Conservation (phyloP, 2,329 filamentous ascomycete genomes). For the Botrytis fabae region DNA sequence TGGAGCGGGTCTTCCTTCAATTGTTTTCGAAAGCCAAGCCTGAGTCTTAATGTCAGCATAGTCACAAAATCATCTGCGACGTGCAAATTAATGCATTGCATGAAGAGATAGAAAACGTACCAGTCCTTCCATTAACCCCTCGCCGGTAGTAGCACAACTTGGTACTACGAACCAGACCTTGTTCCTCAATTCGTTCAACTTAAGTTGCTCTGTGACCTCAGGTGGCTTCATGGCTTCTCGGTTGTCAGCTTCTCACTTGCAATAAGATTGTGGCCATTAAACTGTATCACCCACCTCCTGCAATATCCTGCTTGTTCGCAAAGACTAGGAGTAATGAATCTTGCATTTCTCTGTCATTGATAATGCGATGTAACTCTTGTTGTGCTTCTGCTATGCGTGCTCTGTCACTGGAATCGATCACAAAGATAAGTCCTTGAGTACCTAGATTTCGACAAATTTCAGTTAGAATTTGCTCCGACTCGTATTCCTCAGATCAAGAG, state of each 20-base stretch:
- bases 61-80: background rate
- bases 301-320: slow-evolving; percentile 97
- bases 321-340: slow-evolving; percentile 93
- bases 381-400: slow-evolving; percentile 89
- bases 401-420: slow-evolving; percentile 93
- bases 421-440: slow-evolving; percentile 97
- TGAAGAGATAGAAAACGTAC: slow-evolving; percentile 46
- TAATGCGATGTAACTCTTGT: slow-evolving; percentile 92
- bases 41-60: slow-evolving; percentile 34
- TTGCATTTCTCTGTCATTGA: slow-evolving; percentile 97
- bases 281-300: slow-evolving; percentile 59
- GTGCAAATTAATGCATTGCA: background rate
- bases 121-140: slow-evolving; percentile 78
- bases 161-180: slow-evolving; percentile 85
- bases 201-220: slow-evolving; percentile 75
- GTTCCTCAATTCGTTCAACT: slow-evolving; percentile 76
- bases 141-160: slow-evolving; percentile 78
- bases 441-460: slow-evolving; percentile 50
- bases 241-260: background rate
- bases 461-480: slow-evolving; percentile 17
- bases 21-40: slow-evolving; percentile 81
- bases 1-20: slow-evolving; percentile 58
- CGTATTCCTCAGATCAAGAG: background rate
- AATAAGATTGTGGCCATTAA: background rate
- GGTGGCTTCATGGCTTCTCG: slow-evolving; percentile 70